Percentiles rank a stretch among this genome's conserved stretches.
These are phyloP conservation scores for Calonectria pteridis DNA, from an alignment of 2,329 filamentous ascomycete genomes.

Conservation along the genomic window DNA sequence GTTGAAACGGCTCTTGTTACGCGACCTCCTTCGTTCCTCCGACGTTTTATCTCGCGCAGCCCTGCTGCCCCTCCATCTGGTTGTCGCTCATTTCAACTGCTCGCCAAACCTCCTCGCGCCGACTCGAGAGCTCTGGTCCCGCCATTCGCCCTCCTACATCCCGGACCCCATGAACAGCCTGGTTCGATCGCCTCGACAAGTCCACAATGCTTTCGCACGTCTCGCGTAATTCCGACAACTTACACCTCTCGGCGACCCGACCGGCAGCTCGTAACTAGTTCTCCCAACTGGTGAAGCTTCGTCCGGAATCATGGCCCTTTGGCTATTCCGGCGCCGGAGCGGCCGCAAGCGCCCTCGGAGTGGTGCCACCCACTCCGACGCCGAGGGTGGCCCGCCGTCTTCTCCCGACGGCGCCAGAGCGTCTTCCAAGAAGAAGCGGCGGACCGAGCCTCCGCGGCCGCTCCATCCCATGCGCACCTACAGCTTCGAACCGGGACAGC, in stretches of 20 bases:
- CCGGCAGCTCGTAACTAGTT: slow-evolving; percentile 40
- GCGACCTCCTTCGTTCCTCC: slow-evolving; percentile 26
- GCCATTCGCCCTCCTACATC: slow-evolving; percentile 35
- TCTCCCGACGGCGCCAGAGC: slow-evolving; percentile 49
- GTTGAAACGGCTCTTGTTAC: slow-evolving; percentile 27
- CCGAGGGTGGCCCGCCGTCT: slow-evolving; percentile 57
- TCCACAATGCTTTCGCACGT: slow-evolving; percentile 48
- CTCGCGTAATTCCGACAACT: slow-evolving; percentile 41
- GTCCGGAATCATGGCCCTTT: slow-evolving; percentile 75
- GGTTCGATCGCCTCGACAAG: slow-evolving; percentile 41
- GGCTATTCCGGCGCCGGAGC: slow-evolving; percentile 84
- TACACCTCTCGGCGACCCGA: slow-evolving; percentile 40
- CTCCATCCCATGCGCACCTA: slow-evolving; percentile 64
- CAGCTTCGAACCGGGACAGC: slow-evolving; percentile 72
- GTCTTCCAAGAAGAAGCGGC: slow-evolving; percentile 56
- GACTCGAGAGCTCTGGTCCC: slow-evolving; percentile 38
- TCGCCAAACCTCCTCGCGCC: slow-evolving; percentile 17
- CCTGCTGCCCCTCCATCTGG: slow-evolving; percentile 31
- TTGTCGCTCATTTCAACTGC: slow-evolving; percentile 28
- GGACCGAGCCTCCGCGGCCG: slow-evolving; percentile 61
- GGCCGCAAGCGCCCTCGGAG: slow-evolving; percentile 71
- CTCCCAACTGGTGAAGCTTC: slow-evolving; percentile 34
- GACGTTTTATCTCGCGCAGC: slow-evolving; percentile 30
- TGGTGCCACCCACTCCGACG: slow-evolving; percentile 66
- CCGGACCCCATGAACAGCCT: slow-evolving; percentile 41